Evolutionary conservation across 345 rosid genomes (phyloP).

Genomic region (Corymbia maculata): DNA sequence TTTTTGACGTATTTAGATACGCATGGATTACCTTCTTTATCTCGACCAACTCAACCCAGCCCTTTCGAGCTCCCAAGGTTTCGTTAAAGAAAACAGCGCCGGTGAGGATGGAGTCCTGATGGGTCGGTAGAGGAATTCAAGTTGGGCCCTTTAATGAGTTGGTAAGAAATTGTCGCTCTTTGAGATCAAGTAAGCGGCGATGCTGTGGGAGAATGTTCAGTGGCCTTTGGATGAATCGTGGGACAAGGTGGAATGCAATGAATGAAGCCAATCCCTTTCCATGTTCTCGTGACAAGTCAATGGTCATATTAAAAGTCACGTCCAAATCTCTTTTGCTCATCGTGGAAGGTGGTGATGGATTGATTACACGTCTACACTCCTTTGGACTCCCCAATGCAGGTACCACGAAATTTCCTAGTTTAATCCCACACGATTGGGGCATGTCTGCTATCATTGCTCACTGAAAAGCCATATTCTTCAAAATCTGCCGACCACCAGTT

Average conservation of each 20-base stretch:
- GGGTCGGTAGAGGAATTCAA: not conserved
- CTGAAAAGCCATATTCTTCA: not conserved
- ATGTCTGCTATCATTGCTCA: not conserved
- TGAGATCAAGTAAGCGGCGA: not conserved
- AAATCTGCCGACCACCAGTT: not conserved
- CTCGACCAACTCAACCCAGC: not conserved
- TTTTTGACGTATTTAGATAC: not conserved
- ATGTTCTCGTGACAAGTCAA: not conserved
- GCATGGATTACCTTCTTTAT: not conserved
- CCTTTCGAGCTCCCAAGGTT: not conserved
- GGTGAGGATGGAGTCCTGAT: not conserved
- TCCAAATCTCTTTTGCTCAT: not conserved
- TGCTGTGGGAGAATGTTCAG: not conserved
- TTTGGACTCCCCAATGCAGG: not conserved
- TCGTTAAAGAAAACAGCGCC: not conserved
- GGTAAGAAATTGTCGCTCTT: not conserved
- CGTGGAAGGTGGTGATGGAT: not conserved
- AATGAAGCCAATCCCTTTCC: not conserved
- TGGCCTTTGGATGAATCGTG: not conserved
- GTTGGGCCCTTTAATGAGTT: not conserved
- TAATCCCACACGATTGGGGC: not conserved
- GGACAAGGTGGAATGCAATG: not conserved
- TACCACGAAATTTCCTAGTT: not conserved
- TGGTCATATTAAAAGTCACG: not conserved
- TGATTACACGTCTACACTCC: not conserved